Conservation (phyloP, 257 asterid species). For the Petunia secreta region DNA sequence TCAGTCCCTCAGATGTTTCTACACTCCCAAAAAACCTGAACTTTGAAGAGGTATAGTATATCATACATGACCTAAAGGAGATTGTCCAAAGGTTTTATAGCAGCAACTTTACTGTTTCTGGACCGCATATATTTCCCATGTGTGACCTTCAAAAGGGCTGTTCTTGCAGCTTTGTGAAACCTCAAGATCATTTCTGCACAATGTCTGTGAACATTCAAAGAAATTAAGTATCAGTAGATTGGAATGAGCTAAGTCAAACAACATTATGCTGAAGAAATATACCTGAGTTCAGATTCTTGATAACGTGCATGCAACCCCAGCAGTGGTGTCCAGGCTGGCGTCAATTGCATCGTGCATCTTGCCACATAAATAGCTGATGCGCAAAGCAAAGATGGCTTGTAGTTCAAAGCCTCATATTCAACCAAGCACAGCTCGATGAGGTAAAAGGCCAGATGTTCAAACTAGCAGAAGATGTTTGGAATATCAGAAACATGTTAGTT, state of each 20-base stretch:
- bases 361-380: conserved; percentile 95
- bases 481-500: conserved; percentile 5
- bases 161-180: conserved; percentile 79
- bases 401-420: conserved; percentile 80
- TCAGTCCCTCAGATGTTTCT: neutral
- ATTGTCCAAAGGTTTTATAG: conserved; percentile 58
- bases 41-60: neutral
- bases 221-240: conserved; percentile 22
- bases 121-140: conserved; percentile 63
- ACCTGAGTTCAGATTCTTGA: conserved; percentile 77
- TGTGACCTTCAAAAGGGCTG: conserved; percentile 59
- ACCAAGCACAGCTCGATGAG: conserved; percentile 91
- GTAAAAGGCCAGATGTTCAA: conserved; percentile 83
- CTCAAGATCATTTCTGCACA: conserved; percentile 81
- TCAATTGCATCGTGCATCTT: conserved; percentile 66
- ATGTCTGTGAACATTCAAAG: conserved; percentile 47
- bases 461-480: conserved; percentile 47
- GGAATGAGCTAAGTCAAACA: conserved; percentile 13
- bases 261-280: conserved; percentile 16
- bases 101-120: conserved; percentile 56
- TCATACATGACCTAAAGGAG: conserved; percentile 49
- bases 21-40: neutral
- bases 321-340: conserved; percentile 82
- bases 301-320: conserved; percentile 68
- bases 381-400: conserved; percentile 88